Evolutionary conservation across 2,329 filamentous ascomycete genomes (phyloP), one percentile per base, ranked within the genome.

Genomic region (Eutypa lata): DNA sequence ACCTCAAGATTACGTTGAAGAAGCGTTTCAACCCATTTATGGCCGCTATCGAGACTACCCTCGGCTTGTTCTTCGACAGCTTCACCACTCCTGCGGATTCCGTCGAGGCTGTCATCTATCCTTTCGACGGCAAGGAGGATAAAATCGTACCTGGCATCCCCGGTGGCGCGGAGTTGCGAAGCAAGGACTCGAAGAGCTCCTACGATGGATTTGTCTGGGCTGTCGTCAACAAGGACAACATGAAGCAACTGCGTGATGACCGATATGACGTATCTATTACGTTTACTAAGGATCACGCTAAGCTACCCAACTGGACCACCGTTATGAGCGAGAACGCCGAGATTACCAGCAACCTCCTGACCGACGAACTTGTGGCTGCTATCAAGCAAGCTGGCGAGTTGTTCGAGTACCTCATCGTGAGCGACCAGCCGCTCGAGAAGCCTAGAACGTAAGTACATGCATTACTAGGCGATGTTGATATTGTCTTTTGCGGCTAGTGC

Each of bases 321-420:
- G 84, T 97, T 67, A 97, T 99, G 94, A 95, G 86, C 67, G 94
- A 99, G 79, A 96, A 87, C 73, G 91, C 92, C 53, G 94, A 97
- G 74, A 87, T 99, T 63, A 97, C 92, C 13, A 90, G 97, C 45
- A 78, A 84, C 7, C 77, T 99, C 60, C 81, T 99, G 48, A 96
- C 91, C 3, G 81, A 88, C n/a, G 93, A 97, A 64, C 80, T 99
- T 37, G 82, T 91, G 71, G 83, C 88, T 65, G 91, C 90, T 16
- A 79, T 96, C 59, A 82, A 88, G 65, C 74, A 87, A 49, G 90
- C 90, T 5, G 93, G 93, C 28, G 88, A 93, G 56, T 73, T 83
- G 47, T 85, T 96, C 59, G 91, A 97, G 71, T 93, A 92, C 64
- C 73, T 99, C 55, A 88, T 99, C 65, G 78, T 97, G 49, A 89